Base-by-base conservation (phyloP, 75 land plant genomes). In the Cunninghamia lanceolata region DNA sequence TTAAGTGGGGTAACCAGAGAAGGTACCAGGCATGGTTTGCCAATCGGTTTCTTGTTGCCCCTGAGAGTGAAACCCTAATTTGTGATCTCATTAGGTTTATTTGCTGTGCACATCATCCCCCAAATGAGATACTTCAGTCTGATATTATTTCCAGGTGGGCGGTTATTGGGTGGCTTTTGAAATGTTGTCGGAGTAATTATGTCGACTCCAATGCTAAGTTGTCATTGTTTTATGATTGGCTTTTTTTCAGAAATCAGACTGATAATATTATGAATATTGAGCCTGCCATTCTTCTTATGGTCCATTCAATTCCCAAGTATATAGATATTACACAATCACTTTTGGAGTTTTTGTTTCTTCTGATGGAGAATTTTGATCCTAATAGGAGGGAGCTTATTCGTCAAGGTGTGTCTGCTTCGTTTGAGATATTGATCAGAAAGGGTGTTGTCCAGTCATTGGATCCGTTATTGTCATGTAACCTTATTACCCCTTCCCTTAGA, bases 231-330 rank as follows among this genome's bases (percentile, higher is more conserved):
- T 98, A 95, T 86, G 99, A 98, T 86, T 97, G 99, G 99, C 86
- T 98, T 52, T 98, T 98, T 86, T 97, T 94, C 85, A 92, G 89
- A 89, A 93, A 90, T 46, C 90, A 87, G 84, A 87, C 89, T 13
- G 99, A 98, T 82, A 93, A 93, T 82, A 89, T 98, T 13, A 98
- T 98, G 99, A 97, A 97, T 71, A 94, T 98, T 83, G 99, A 98
- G 88, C 99, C 99, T 54, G 97, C 94, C 21, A 93, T 98, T 53
- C 89, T 97, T 5, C 83, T 98, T 43, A 94, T 97, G 93, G 94
- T 97, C 85, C 83, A 94, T 85, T 98, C 99, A 3, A 88, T 98
- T 7, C 97, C 96, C 0, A 91, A 88, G 85, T 95, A 97, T 84
- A 84, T 88, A 0, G 96, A 94, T 83, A 91, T 98, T 38, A 94